A percentile compares a stretch with the other conserved stretches of the same genome.
These are phyloP conservation scores for Histomonas meleagridis DNA, from an alignment of 208 protist genomes.

Conservation along the genomic window DNA sequence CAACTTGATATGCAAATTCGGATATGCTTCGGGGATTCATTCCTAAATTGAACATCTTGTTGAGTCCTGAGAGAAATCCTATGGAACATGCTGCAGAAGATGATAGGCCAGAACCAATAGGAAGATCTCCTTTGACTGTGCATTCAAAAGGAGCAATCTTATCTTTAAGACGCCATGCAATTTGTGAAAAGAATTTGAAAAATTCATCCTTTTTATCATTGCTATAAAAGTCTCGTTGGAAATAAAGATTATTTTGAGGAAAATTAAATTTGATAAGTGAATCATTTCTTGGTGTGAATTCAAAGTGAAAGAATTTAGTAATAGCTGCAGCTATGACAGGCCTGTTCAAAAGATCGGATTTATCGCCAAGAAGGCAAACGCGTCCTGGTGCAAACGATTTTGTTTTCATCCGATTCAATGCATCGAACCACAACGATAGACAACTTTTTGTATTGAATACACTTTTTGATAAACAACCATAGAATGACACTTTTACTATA, in stretches of 20 bases:
- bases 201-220: neutral
- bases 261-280: neutral
- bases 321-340: neutral
- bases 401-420: no score
- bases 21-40: neutral
- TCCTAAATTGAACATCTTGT: neutral
- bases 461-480: no score
- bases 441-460: no score
- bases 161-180: neutral
- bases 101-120: neutral
- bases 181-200: neutral
- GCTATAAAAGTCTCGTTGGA: neutral
- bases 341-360: neutral
- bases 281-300: neutral
- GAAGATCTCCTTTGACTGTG: neutral
- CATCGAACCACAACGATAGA: no score
- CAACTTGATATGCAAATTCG: neutral
- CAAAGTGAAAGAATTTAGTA: neutral
- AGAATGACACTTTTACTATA: no score
- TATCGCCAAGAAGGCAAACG: neutral
- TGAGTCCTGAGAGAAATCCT: neutral
- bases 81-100: neutral
- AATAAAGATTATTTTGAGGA: neutral
- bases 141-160: neutral
- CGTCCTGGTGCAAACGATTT: neutral